Base-by-base conservation (phyloP, 768 basidiomycete genomes). In the Terana coerulea region DNA sequence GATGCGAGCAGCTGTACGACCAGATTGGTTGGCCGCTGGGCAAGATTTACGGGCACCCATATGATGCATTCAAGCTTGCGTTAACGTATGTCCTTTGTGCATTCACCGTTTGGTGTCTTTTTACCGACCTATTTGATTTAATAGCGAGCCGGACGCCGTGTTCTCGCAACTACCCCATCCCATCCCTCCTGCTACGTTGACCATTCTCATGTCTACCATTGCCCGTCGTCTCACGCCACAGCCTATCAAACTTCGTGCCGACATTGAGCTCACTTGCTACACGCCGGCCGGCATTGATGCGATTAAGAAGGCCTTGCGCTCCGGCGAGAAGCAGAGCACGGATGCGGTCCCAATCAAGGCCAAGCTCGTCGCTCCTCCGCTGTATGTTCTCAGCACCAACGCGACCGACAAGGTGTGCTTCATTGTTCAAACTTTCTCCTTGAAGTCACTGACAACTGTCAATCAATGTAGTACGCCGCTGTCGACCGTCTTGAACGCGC, bases 41-140 rank as follows among this genome's bases (percentile, higher is more conserved):
- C 14, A 81, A 81, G 68, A 90, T 85, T 65, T 99, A 93, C 59
- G 94, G 95, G 1, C 95, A 98, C 67, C 81, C 95, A 0, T 95
- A 97, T 68, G 97, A 98, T 67, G 95, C 95, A 0, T 99, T 98
- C 78, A 98, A 98, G 68, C 78, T 97, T 39, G 84, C 91, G n/a
- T 74, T 98, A 49, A 89, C 89, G 95, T 95, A 62, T 54, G 90
- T 74, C 2, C 11, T 43, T 11, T 25, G 12, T 47, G 15, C n/a
- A 15, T 10, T 22, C 21, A 17, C 15, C n/a, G 15, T 37, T 12
- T 21, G 19, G 46, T 30, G 17, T 17, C 15, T 36, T 35, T 25
- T 49, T 2, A 29, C 37, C 25, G 7, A 33, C 9, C 28, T 22
- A 5, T 19, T 21, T 14, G 41, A 31, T 31, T 25, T n/a, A 36